Base-by-base conservation (phyloP, 306 rosid genomes). In the Luffa acutangula region DNA sequence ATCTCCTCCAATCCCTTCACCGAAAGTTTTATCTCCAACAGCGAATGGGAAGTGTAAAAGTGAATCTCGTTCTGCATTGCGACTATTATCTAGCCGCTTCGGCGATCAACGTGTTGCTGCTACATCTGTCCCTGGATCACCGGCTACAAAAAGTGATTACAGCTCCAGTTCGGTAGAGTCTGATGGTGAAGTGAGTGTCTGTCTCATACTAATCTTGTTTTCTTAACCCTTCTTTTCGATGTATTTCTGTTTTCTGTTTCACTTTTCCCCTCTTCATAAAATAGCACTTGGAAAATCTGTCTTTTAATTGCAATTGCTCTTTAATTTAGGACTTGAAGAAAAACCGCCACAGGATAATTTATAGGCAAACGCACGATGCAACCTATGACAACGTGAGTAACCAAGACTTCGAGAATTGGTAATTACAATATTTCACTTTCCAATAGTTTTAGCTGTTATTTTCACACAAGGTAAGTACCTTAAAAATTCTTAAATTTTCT, bases 101-200 rank as follows among this genome's bases (percentile, higher is more conserved):
- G 78, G 67, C 14, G 92, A 86, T 77, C 78, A 87, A 14, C 64
- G 76, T n/a, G 10, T 66, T 80, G 82, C 90, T 53, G 82, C 90
- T 53, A 87, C 89, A 80, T 86, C 90, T 34, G 83, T 85, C 82
- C 80, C 91, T 43, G 78, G 74, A 60, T 92, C 96, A 83, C 89
- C 91, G 17, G 83, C 72, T 49, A 58, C 75, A 46, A 84, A 86
- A 81, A 84, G 82, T 39, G 94, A 88, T 79, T 84, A 60, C 86
- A 88, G 86, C 72, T 53, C 78, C 53, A 92, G 87, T 84, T 79
- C 91, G 34, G 84, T 81, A 77, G 90, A 88, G 63, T 84, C 93
- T 34, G 93, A 94, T 75, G 83, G 81, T 12, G 95, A 92, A 87
- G 81, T 65, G 58, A 86, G 64, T 81, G 94, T 91, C 85, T 67